A percentile compares a stretch with the other conserved stretches of the same genome.
Conservation (phyloP, 75 land plant species). For the Picea sitchensis region DNA sequence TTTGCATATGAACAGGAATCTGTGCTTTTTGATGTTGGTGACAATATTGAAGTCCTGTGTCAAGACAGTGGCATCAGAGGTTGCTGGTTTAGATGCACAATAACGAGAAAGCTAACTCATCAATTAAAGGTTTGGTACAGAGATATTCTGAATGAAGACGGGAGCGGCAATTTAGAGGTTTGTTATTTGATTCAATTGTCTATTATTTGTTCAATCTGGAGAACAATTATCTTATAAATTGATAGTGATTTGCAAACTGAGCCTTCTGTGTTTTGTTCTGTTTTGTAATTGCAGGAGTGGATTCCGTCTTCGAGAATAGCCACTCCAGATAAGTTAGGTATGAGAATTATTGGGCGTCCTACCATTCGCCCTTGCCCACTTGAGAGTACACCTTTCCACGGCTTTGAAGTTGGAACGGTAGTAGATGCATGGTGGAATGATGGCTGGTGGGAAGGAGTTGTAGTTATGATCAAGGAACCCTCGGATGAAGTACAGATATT, state of each 20-base stretch:
- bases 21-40: conserved; percentile 27
- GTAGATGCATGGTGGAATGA: conserved; percentile 98
- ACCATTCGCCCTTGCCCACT: conserved; percentile 55
- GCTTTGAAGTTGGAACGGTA: conserved; percentile 35
- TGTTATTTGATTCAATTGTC: not conserved
- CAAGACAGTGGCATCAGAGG: conserved; percentile 93
- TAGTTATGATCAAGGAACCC: conserved; percentile 31
- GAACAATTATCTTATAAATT: not conserved
- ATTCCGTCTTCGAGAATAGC: conserved; percentile 44
- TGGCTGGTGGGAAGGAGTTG: conserved; percentile 99
- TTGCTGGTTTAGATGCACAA: conserved; percentile 71
- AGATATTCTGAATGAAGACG: conserved; percentile 74
- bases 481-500: conserved; percentile 50
- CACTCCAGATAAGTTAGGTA: conserved; percentile 42
- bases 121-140: conserved; percentile 70
- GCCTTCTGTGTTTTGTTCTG: conserved; percentile 11
- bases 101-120: conserved; percentile 40
- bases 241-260: not conserved
- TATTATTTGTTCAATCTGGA: not conserved
- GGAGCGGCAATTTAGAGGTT: conserved; percentile 64
- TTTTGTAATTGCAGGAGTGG: conserved; percentile 65
- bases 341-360: conserved; percentile 48
- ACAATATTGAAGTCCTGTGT: conserved; percentile 63
- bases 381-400: conserved; percentile 2
- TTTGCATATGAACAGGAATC: not conserved